Evolutionary conservation across 805 yeast species (phyloP), one percentile per base, ranked within the genome.

Genomic region (Starmerella geochares): DNA sequence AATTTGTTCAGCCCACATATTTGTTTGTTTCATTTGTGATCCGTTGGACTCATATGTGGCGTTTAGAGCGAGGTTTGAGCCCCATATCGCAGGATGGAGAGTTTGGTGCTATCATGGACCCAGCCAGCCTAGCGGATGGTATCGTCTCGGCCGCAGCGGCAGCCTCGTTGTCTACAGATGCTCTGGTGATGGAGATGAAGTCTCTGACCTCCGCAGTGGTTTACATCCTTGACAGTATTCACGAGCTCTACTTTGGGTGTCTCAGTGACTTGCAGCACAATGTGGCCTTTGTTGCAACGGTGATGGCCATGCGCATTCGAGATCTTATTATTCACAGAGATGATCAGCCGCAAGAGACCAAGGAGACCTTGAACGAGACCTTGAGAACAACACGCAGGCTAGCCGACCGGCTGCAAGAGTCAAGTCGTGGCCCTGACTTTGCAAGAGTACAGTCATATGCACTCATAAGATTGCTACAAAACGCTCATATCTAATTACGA

Each of bases 221-320:
- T 39, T 68, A 73, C 19, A 63, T 74, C 44, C 57, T 68, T 38
- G 60, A 59, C 21, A 69, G 73, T 21, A 71, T 67, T 23, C 68
- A 72, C 52, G 80, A 76, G 58, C 70, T 77, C 3, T 79, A 78
- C 58, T 82, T 82, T 65, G 80, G 82, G 0, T 78, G 76, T 58
- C 68, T 82, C n/a, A 78, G 84, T 11, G 87, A 82, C 65, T 85
- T 80, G 64, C 69, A 81, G 39, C 85, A 78, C 60, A 71, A 79
- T 50, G 48, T 53, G 25, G 67, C 65, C 2, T 57, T 59, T 23
- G 57, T 52, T 40, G 46, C 50, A 24, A 29, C 40, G 32, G 35
- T 47, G n/a, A 47, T 53, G 51, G 49, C 52, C 16, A 11, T 46
- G 19, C 37, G 33, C 8, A 24, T 49, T n/a, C n/a, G 39, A 14